phyloP scores from a whole-genome alignment of 345 rosid species.

The Eucalyptus erythrocorys region DNA sequence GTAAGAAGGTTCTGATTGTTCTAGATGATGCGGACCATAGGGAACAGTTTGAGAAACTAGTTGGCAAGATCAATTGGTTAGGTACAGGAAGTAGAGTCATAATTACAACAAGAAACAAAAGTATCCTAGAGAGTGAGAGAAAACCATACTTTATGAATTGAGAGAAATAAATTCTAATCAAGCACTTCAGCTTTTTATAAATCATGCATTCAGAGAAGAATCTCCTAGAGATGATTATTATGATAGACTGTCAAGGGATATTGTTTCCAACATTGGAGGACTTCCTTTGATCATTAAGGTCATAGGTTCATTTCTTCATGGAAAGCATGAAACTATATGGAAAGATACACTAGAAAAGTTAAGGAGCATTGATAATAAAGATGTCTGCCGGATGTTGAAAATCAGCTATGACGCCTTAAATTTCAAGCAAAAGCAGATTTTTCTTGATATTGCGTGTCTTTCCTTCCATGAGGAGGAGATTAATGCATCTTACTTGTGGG shows the following conservation, averaged over 20 bases:
- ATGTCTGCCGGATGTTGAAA: accelerated
- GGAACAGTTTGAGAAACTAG: not conserved
- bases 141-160: not conserved
- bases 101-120: not conserved
- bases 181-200: not conserved
- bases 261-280: not conserved
- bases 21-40: not conserved
- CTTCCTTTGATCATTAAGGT: not conserved
- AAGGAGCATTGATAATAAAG: not conserved
- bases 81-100: not conserved
- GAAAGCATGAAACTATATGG: not conserved
- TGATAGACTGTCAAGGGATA: not conserved
- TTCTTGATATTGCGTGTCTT: not conserved
- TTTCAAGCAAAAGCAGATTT: not conserved
- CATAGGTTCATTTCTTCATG: not conserved
- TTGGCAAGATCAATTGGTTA: not conserved
- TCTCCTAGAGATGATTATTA: not conserved
- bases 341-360: not conserved
- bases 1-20: not conserved
- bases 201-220: not conserved
- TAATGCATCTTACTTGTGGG: not conserved
- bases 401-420: not conserved
- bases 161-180: not conserved
- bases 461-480: not conserved
- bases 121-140: not conserved